A percentile compares a stretch with the other conserved stretches of the same genome.
Evolutionary conservation across 345 rosid genomes (phyloP).

Genomic region (Brassica juncea): DNA sequence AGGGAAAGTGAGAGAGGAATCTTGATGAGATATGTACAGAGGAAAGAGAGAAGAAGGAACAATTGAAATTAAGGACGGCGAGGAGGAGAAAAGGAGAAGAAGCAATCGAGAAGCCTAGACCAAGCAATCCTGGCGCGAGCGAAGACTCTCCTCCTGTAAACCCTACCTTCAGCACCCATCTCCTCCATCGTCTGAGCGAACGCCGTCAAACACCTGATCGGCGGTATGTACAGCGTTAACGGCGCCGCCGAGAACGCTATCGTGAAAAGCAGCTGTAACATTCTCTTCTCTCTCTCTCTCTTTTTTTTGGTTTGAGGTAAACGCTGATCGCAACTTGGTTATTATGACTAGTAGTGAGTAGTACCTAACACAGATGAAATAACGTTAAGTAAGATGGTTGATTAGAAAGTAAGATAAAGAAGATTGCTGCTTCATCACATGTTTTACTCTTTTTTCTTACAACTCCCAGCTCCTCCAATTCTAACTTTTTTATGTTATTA

Average conservation of each 20-base stretch:
- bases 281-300: not conserved
- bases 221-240: constrained; percentile 80
- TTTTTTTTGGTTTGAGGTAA: not conserved
- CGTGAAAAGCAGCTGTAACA: constrained; percentile 77
- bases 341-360: not conserved
- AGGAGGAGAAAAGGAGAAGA: constrained; percentile 52
- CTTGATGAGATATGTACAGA: not conserved
- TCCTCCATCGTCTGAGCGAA: constrained; percentile 79
- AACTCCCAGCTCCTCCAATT: constrained; percentile 2
- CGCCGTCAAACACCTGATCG: constrained; percentile 70
- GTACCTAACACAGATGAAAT: constrained; percentile 8
- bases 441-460: constrained; percentile 10
- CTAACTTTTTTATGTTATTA: not conserved
- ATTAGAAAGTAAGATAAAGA: constrained; percentile 3
- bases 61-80: constrained; percentile 21
- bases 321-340: constrained; percentile 4
- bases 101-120: constrained; percentile 65
- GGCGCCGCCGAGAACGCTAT: constrained; percentile 94
- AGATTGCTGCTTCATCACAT: constrained; percentile 34
- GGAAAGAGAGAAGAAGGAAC: not conserved
- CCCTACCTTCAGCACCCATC: constrained; percentile 55
- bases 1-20: not conserved
- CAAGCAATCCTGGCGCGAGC: constrained; percentile 73
- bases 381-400: not conserved
- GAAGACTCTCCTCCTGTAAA: constrained; percentile 53